Percentiles rank a stretch among this genome's conserved stretches.
Conservation (phyloP, 2,329 filamentous ascomycete species). For the Lanzia echinophila region DNA sequence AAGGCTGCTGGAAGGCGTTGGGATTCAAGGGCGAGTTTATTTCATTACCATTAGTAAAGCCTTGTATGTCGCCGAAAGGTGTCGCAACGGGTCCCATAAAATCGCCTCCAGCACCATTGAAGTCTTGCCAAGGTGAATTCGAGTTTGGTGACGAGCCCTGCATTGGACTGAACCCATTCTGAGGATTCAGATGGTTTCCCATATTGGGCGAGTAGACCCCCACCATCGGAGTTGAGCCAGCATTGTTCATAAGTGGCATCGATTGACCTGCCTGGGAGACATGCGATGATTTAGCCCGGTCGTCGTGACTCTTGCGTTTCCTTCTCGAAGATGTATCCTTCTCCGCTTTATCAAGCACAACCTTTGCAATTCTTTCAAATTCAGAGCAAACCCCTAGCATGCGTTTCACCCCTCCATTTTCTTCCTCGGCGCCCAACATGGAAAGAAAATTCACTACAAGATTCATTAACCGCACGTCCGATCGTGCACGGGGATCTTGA, state of each 20-base stretch:
- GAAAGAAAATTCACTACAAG: slow-evolving; percentile 88
- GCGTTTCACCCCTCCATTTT: slow-evolving; percentile 82
- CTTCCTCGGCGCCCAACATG: slow-evolving; percentile 81
- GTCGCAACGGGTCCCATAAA: slow-evolving; percentile 25
- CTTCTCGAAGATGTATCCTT: slow-evolving; percentile 61
- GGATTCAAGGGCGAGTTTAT: slow-evolving; percentile 28
- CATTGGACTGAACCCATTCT: slow-evolving; percentile 25
- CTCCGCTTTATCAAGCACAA: slow-evolving; percentile 86
- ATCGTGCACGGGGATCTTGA: slow-evolving; percentile 77
- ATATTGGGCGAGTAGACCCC: slow-evolving; percentile 24
- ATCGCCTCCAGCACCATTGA: slow-evolving; percentile 14
- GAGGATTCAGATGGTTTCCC: slow-evolving; percentile 21
- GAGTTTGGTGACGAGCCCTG: slow-evolving; percentile 18
- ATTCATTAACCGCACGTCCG: slow-evolving; percentile 86
- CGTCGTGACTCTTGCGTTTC: slow-evolving; percentile 73
- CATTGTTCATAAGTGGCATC: slow-evolving; percentile 23
- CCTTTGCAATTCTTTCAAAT: slow-evolving; percentile 87
- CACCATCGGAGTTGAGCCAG: slow-evolving; percentile 19
- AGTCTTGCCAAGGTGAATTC: slow-evolving; percentile 22
- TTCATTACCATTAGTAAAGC: slow-evolving; percentile 24
- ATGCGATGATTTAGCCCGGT: slow-evolving; percentile 20
- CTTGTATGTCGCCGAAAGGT: slow-evolving; percentile 25
- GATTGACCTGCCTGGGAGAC: slow-evolving; percentile 10
- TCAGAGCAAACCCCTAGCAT: slow-evolving; percentile 95
- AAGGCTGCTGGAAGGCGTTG: slow-evolving; percentile 67